Base-by-base conservation (phyloP, 441 rosid species). In the Corymbia calophylla region DNA sequence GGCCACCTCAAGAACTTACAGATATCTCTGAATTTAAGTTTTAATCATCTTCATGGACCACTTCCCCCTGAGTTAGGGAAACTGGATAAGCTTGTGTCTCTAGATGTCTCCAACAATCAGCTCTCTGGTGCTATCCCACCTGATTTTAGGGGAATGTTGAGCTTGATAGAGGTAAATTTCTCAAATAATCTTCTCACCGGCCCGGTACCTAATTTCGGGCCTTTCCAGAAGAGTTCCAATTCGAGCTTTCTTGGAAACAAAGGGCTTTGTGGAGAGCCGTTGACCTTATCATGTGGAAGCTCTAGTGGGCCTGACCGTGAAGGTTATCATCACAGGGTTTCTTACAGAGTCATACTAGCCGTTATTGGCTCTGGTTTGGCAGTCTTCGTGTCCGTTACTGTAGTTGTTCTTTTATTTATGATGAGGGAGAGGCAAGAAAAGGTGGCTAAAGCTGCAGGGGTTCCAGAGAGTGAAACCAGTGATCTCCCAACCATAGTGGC, bases 341-440 rank as follows among this genome's bases (percentile, higher is more conserved):
- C 99, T 64, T 97, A 95, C 94, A 94, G 95, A 93, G 94, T 95
- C 89, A 95, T 97, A 91, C 92, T 97, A 85, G 97, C 97, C 64
- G 98, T 97, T 62, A 93, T 97, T 66, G 99, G 99, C 88, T 97
- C 99, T 18, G 99, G 99, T 86, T 91, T 97, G 90, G 96, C 99
- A 5, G 99, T 97, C 49, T 97, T 97, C 89, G 90, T 94, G 84
- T 95, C 99, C 1, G 97, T 97, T 89, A 95, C 96, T 53, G 87
- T 96, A 54, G 97, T 97, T 89, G 98, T 97, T 91, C 90, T 97
- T 84, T 95, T 97, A 90, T 97, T 96, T 91, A 97, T 97, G 99
- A 93, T 97, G 95, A 93, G 99, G 95, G 99, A 97, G 93, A 97
- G 94, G 80, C 99, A 98, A 93, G 99, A 98, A 92, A 96, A 95